Evolutionary conservation across 169 alveolate species (phyloP).

Genomic region (Amoebophrya sp.): DNA sequence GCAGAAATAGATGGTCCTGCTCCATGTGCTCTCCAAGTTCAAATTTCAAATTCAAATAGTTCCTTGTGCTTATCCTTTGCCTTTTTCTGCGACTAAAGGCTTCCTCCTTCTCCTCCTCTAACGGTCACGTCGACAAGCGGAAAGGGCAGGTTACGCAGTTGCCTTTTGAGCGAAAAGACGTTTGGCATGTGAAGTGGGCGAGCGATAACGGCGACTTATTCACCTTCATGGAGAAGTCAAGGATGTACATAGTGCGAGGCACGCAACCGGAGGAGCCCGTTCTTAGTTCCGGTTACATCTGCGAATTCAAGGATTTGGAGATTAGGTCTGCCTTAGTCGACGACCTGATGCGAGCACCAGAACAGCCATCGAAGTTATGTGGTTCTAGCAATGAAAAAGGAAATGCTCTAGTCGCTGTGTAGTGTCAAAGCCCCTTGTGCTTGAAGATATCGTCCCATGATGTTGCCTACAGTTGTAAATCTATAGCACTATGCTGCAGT

Average conservation of each 20-base stretch:
- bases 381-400: no score
- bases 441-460: no score
- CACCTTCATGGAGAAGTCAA: slow-evolving; percentile 71
- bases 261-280: slow-evolving; percentile 68
- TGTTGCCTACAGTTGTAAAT: no score
- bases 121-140: slow-evolving; percentile 14
- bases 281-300: slow-evolving; percentile 68
- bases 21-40: no score
- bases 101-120: slow-evolving; percentile 52
- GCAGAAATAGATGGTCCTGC: no score
- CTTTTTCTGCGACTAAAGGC: background rate
- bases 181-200: slow-evolving; percentile 77
- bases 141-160: slow-evolving; percentile 49
- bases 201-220: slow-evolving; percentile 70
- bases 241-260: slow-evolving; percentile 66
- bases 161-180: slow-evolving; percentile 72
- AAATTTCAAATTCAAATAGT: no score
- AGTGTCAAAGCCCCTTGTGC: no score
- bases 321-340: slow-evolving; percentile 75
- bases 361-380: no score
- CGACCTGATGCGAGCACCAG: slow-evolving; percentile 65
- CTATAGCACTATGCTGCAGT: no score
- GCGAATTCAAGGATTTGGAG: slow-evolving; percentile 72
- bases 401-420: no score
- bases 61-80: no score